A percentile compares a stretch with the other conserved stretches of the same genome.
Evolutionary conservation across 148 eudicot genomes (phyloP).

Genomic region (Pouteria glomerata): DNA sequence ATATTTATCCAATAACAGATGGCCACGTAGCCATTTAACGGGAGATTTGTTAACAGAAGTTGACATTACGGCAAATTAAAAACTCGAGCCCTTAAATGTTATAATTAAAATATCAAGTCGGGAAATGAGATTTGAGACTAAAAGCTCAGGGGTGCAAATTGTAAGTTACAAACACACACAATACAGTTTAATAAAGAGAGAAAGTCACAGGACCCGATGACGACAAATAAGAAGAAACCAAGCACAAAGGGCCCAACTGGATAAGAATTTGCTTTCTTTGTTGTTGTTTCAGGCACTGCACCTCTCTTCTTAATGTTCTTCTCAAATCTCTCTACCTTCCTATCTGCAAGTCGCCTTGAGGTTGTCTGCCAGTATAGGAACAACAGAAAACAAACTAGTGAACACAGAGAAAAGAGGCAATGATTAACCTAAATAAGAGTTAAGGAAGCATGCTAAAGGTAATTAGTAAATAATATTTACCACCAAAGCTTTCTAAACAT

Average conservation of each 20-base stretch:
- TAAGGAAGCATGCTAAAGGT: background rate
- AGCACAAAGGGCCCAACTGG: slow-evolving; percentile 52
- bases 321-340: slow-evolving; percentile 50
- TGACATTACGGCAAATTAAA: no score
- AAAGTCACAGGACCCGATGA: slow-evolving; percentile 53
- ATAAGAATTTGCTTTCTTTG: slow-evolving; percentile 46
- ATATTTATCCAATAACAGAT: no score
- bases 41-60: no score
- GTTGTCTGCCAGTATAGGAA: slow-evolving; percentile 29
- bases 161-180: no score
- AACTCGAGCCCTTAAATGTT: no score
- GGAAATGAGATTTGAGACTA: no score
- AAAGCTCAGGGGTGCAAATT: background rate
- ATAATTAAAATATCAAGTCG: no score
- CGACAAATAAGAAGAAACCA: slow-evolving; percentile 54
- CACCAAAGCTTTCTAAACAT: background rate
- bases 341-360: slow-evolving; percentile 47
- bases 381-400: background rate
- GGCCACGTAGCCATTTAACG: no score
- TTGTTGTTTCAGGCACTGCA: slow-evolving; percentile 30
- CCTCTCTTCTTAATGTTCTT: slow-evolving; percentile 53
- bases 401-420: background rate
- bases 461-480: background rate
- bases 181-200: background rate
- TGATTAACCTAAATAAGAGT: background rate